phyloP scores from a whole-genome alignment of 2,329 filamentous ascomycete species.

The Teratosphaeria zuluensis region DNA sequence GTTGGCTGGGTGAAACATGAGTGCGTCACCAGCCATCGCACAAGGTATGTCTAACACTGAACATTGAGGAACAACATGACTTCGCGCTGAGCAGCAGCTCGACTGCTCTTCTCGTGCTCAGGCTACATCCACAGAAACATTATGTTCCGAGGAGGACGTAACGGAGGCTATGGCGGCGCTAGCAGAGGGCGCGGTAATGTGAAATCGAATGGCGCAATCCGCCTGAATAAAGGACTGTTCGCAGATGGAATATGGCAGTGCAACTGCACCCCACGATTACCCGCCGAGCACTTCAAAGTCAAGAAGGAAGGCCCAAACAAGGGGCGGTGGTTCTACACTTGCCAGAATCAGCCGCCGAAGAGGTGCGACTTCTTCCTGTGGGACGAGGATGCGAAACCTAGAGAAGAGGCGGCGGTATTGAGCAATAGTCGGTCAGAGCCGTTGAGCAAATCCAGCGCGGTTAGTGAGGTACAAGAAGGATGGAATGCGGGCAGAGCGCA shows the following conservation, averaged over 20 bases:
- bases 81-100: not conserved
- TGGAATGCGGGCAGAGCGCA: constrained; percentile 17
- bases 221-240: constrained; percentile 19
- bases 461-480: constrained; percentile 14
- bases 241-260: constrained; percentile 39
- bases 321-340: constrained; percentile 46
- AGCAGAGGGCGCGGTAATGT: not conserved
- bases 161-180: not conserved
- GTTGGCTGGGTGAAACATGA: not conserved
- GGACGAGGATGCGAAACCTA: constrained; percentile 42
- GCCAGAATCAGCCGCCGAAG: constrained; percentile 40
- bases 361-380: constrained; percentile 51
- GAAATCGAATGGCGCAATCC: not conserved
- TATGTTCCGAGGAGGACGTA: constrained; percentile 1
- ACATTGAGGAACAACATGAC: not conserved
- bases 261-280: constrained; percentile 46
- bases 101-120: not conserved
- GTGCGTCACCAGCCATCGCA: not conserved
- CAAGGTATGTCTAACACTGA: not conserved
- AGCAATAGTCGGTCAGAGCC: constrained; percentile 12
- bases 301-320: constrained; percentile 50
- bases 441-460: not conserved
- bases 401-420: constrained; percentile 40
- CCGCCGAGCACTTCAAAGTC: constrained; percentile 45
- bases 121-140: not conserved